A percentile compares a stretch with the other conserved stretches of the same genome.
Conservation (phyloP, 140 eudicot genomes). For the Anethum foeniculum region DNA sequence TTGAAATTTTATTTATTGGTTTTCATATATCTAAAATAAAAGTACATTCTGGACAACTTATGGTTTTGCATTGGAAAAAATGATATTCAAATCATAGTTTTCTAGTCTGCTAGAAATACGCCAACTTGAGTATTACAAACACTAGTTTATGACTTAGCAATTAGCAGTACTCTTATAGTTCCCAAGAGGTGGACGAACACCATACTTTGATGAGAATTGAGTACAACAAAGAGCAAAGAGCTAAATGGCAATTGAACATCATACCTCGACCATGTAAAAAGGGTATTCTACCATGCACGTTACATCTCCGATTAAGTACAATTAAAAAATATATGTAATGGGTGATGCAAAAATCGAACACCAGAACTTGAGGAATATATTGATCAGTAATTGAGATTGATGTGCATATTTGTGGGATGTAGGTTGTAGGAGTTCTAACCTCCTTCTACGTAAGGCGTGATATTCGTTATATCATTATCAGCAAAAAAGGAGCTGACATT, state of each 20-base stretch:
- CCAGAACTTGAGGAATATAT: too few species aligned
- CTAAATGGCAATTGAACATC: background rate
- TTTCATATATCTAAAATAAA: background rate
- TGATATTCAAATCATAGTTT: background rate
- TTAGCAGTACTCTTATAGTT: background rate
- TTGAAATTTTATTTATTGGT: background rate
- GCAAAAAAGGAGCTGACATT: background rate
- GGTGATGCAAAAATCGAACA: too few species aligned
- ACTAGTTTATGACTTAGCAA: background rate
- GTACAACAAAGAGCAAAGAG: background rate
- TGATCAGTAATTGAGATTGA: background rate
- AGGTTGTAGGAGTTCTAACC: background rate
- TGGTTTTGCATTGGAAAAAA: too few species aligned
- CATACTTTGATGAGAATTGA: too few species aligned
- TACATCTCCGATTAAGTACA: too few species aligned
- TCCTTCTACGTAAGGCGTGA: background rate
- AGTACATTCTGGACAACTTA: background rate
- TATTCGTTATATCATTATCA: background rate
- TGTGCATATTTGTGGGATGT: background rate
- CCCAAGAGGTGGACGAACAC: background rate
- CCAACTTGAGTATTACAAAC: background rate
- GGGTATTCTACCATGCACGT: too few species aligned
- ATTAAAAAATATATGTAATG: too few species aligned
- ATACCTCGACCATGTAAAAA: background rate
- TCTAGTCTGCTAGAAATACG: background rate